Conservation (phyloP, 306 rosid genomes). For the Senna siamea region DNA sequence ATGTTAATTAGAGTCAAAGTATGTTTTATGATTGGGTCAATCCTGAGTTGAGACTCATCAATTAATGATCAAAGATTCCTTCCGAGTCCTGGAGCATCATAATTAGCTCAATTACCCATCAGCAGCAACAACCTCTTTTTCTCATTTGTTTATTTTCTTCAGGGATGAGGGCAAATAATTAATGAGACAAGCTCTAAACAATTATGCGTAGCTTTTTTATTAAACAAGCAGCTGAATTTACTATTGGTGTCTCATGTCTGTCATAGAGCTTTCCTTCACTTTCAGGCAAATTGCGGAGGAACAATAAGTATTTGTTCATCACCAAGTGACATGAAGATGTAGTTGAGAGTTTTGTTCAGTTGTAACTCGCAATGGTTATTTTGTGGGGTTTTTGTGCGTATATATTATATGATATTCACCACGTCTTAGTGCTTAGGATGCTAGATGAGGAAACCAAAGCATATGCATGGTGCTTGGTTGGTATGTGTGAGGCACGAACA, state of each 20-base stretch:
- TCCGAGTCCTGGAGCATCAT: conserved; percentile 36
- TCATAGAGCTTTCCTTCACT: too few relatives aligned
- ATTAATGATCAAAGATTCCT: conserved; percentile 45
- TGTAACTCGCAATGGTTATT: too few relatives aligned
- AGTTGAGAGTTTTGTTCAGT: too few relatives aligned
- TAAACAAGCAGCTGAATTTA: too few relatives aligned
- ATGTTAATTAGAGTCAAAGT: background rate
- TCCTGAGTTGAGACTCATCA: conserved; percentile 35
- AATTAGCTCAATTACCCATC: conserved; percentile 47
- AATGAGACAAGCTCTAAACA: conserved; percentile 17
- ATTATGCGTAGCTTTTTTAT: background rate
- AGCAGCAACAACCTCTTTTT: conserved; percentile 20
- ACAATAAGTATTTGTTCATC: background rate
- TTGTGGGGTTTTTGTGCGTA: too few relatives aligned
- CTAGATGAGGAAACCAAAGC: conserved; percentile 24
- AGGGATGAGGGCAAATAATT: background rate
- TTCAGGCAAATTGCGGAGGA: too few relatives aligned
- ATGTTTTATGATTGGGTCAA: conserved; percentile 52
- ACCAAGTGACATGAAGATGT: conserved; percentile 2
- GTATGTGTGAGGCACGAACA: conserved; percentile 2
- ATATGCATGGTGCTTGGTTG: conserved; percentile 6
- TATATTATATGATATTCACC: too few relatives aligned
- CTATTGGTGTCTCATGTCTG: too few relatives aligned
- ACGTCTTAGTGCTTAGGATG: background rate
- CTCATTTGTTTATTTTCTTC: background rate